Percentiles rank a stretch among this genome's conserved stretches.
phyloP scores from a whole-genome alignment of 352 stramenopile species.

The Phytophthora crassamura region DNA sequence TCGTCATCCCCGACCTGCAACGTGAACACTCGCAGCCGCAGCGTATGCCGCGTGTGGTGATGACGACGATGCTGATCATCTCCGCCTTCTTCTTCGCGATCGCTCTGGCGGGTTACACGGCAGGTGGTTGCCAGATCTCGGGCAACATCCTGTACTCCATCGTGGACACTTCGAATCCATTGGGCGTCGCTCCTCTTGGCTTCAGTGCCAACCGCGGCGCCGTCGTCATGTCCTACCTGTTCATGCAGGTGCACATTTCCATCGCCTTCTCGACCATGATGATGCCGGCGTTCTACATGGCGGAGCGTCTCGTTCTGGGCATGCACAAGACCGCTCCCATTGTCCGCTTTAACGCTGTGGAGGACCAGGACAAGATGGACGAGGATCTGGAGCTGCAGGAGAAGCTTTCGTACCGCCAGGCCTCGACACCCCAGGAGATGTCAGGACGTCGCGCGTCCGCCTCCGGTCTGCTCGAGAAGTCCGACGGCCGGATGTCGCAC shows the following conservation, averaged over 20 bases:
- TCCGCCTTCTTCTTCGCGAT: slow-evolving; percentile 30
- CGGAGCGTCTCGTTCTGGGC: slow-evolving; percentile 18
- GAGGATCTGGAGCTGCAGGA: slow-evolving; percentile 27
- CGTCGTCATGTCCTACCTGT: slow-evolving; percentile 52
- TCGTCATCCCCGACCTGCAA: slow-evolving; percentile 22
- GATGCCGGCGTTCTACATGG: slow-evolving; percentile 53
- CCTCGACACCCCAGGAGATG: slow-evolving; percentile 3
- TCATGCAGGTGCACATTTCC: slow-evolving; percentile 52
- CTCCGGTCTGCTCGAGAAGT: slow-evolving; percentile 20
- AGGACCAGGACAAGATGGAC: slow-evolving; percentile 26
- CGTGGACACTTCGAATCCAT: slow-evolving; percentile 21
- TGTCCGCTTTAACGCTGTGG: slow-evolving; percentile 21
- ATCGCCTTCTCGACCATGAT: slow-evolving; percentile 58
- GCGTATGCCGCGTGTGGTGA: slow-evolving; percentile 23
- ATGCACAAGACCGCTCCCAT: slow-evolving; percentile 38
- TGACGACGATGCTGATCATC: slow-evolving; percentile 17
- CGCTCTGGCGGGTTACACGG: slow-evolving; percentile 15
- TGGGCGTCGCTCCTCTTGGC: slow-evolving; percentile 38
- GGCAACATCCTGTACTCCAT: slow-evolving; percentile 26
- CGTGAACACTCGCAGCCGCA: too few species aligned
- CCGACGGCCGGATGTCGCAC: slow-evolving; percentile 23
- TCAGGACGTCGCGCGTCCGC: slow-evolving; percentile 7
- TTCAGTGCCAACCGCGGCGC: slow-evolving; percentile 48
- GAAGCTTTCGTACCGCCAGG: slow-evolving; percentile 17
- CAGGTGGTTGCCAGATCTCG: slow-evolving; percentile 25